A percentile compares a stretch with the other conserved stretches of the same genome.
phyloP scores from a whole-genome alignment of 2,329 filamentous ascomycete genomes.

The Talaromyces atroroseus region DNA sequence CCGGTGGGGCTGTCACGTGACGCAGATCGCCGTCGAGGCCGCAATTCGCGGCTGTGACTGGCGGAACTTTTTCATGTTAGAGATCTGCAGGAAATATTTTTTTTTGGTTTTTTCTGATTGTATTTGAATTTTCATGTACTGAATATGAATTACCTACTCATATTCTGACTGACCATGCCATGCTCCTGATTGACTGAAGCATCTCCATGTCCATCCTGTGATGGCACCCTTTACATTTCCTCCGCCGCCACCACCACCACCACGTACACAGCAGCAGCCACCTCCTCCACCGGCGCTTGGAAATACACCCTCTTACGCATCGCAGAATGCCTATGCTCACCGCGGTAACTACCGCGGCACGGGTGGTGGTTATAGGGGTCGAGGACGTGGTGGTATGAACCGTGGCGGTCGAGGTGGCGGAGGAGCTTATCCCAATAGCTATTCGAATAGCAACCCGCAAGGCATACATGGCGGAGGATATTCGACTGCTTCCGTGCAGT shows the following conservation, averaged over 20 bases:
- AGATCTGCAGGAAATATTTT: not conserved
- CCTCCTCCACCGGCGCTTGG: conserved; percentile 20
- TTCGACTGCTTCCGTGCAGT: conserved; percentile 15
- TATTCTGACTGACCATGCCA: not conserved
- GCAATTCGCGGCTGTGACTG: conserved; percentile 1
- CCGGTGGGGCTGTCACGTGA: not conserved
- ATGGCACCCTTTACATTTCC: conserved; percentile 44
- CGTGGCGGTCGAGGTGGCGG: conserved; percentile 20
- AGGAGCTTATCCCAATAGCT: conserved; percentile 21
- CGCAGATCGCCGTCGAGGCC: not conserved
- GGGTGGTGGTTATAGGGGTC: conserved; percentile 26
- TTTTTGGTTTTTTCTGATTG: not conserved
- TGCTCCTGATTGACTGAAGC: not conserved
- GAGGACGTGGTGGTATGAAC: conserved; percentile 31
- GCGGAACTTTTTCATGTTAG: not conserved
- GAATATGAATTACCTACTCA: not conserved
- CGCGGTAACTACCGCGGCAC: conserved; percentile 22
- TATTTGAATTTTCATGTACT: too few species aligned
- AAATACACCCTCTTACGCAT: conserved; percentile 21
- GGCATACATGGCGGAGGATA: conserved; percentile 24
- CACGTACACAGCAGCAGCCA: conserved; percentile 16
- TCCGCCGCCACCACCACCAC: conserved; percentile 40
- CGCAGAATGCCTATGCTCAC: conserved; percentile 20
- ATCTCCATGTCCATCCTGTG: conserved; percentile 16
- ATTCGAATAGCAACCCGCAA: conserved; percentile 18